These are phyloP conservation scores for Camellia sinensis DNA, from an alignment of 148 eudicot species.

Conservation along the genomic window DNA sequence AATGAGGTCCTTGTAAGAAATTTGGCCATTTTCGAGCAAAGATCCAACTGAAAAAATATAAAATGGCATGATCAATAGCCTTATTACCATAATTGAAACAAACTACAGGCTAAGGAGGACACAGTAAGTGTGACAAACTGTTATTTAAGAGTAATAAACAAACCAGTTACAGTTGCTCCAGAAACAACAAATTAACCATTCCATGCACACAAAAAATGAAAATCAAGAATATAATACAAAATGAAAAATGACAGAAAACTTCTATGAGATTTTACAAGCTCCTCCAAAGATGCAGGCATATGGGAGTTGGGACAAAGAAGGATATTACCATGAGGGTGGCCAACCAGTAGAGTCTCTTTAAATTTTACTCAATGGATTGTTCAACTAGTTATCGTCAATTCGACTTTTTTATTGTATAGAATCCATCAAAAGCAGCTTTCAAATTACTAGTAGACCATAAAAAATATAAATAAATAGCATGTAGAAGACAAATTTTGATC, in stretches of 20 bases:
- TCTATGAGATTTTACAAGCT: not conserved
- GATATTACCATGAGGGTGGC: no score
- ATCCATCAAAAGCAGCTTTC: no score
- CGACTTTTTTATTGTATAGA: no score
- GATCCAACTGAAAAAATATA: conserved; percentile 71
- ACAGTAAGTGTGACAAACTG: not conserved
- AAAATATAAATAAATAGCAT: no score
- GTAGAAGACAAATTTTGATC: no score
- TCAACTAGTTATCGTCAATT: no score
- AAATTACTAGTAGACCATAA: no score
- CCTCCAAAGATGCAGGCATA: not conserved
- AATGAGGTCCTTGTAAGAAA: conserved; percentile 69
- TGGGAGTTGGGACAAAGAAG: no score
- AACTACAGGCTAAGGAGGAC: conserved; percentile 6
- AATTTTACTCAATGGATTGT: no score
- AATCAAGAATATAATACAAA: not conserved
- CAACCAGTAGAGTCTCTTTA: no score
- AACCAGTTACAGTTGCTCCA: not conserved
- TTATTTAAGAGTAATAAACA: not conserved
- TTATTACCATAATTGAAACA: not conserved
- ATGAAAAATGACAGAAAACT: not conserved
- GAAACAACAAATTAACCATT: not conserved
- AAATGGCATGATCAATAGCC: conserved; percentile 8
- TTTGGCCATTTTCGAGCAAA: conserved; percentile 95
- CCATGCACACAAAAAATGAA: not conserved